Percentiles rank a stretch among this genome's conserved stretches.
phyloP scores from a whole-genome alignment of 352 stramenopile genomes.

The Globisporangium iwayamae region DNA sequence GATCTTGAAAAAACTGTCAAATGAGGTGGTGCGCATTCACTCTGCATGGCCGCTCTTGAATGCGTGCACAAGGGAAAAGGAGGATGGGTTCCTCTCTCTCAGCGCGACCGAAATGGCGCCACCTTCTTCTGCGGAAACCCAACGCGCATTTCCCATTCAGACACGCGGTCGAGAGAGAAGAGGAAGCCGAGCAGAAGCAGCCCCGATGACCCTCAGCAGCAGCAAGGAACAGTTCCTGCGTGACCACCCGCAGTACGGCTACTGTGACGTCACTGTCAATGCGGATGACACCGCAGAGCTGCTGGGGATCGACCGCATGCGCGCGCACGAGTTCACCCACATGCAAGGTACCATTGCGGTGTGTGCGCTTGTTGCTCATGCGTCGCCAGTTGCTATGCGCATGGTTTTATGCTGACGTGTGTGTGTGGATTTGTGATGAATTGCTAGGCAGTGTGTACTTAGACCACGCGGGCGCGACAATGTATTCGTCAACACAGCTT shows the following conservation, averaged over 20 bases:
- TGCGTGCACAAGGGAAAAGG: background rate
- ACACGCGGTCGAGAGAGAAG: background rate
- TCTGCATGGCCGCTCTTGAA: background rate
- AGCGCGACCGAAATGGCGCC: background rate
- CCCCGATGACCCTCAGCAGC: background rate
- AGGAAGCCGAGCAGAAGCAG: background rate
- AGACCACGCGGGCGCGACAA: constrained; percentile 81
- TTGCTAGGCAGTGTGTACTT: constrained; percentile 54
- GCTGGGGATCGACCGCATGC: constrained; percentile 41
- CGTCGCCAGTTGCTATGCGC: background rate
- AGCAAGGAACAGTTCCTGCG: constrained; percentile 17
- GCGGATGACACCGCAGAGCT: constrained; percentile 2
- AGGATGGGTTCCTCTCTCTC: constrained; percentile 1
- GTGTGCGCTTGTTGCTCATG: background rate
- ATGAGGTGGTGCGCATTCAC: background rate
- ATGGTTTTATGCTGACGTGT: background rate
- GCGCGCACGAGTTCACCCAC: constrained; percentile 38
- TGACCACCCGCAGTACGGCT: constrained; percentile 13
- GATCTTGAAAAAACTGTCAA: background rate
- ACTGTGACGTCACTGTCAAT: background rate
- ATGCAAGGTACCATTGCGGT: constrained; percentile 22
- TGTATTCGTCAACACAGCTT: constrained; percentile 70
- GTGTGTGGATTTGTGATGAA: background rate
- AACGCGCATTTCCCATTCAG: constrained; percentile 6
- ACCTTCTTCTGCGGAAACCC: too few relatives aligned